A percentile compares a stretch with the other conserved stretches of the same genome.
phyloP scores from a whole-genome alignment of 1,284 basidiomycete genomes.

The Hemileia vastatrix region DNA sequence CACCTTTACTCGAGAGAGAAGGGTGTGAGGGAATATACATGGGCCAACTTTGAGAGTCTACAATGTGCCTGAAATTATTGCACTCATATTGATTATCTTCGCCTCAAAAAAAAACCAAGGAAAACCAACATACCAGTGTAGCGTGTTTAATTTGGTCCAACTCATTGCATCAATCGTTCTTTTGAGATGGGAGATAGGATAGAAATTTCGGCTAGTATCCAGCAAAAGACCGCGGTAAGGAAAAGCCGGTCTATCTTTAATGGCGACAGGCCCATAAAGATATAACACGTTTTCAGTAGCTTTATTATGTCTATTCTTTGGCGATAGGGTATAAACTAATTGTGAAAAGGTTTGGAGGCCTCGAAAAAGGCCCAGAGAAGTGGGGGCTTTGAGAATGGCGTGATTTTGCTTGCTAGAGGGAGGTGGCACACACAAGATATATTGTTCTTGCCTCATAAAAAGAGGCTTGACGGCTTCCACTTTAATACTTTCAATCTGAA shows the following conservation, averaged over 20 bases:
- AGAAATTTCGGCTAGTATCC: constrained; percentile 64
- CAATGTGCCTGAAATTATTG: constrained; percentile 21
- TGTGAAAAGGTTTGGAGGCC: constrained; percentile 75
- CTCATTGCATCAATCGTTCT: constrained; percentile 74
- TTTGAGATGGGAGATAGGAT: constrained; percentile 52
- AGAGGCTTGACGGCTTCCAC: too few relatives aligned
- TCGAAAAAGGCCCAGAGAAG: constrained; percentile 64
- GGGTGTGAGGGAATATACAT: constrained; percentile 53
- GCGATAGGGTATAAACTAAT: constrained; percentile 48
- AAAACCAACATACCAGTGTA: constrained; percentile 22
- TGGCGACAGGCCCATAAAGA: constrained; percentile 50
- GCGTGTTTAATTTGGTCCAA: constrained; percentile 60
- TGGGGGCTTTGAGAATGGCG: constrained; percentile 59
- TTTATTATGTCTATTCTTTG: not conserved
- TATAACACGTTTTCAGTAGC: constrained; percentile 46
- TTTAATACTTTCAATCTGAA: too few relatives aligned
- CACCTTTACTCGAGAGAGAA: constrained; percentile 58
- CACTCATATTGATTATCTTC: constrained; percentile 55
- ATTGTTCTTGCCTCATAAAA: too few relatives aligned
- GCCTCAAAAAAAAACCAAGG: constrained; percentile 57
- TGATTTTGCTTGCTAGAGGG: constrained; percentile 13
- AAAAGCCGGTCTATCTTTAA: constrained; percentile 47
- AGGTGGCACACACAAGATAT: too few relatives aligned
- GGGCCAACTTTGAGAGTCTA: constrained; percentile 48
- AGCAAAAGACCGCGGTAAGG: constrained; percentile 61